Conservation (phyloP, 768 basidiomycete genomes). For the Collybiopsis confluens region DNA sequence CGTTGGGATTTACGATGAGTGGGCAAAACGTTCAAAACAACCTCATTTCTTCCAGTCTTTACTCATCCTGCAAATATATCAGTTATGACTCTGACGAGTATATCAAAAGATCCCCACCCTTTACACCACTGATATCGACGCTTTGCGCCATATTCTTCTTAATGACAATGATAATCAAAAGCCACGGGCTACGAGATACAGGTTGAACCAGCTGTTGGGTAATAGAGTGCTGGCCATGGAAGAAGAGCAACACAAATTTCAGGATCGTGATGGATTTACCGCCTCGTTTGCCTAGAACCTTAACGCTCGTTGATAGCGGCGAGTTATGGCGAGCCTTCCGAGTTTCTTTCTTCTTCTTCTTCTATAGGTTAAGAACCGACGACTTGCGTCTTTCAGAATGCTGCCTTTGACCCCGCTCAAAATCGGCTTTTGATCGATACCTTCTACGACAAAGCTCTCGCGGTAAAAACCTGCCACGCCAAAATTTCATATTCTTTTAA, state of each 20-base stretch:
- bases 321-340: conserved; percentile 1
- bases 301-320: background rate
- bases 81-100: too few species aligned
- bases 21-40: too few species aligned
- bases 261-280: conserved; percentile 11
- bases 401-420: conserved; percentile 39
- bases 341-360: background rate
- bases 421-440: conserved; percentile 32
- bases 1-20: too few species aligned
- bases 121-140: too few species aligned
- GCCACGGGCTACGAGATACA: too few species aligned
- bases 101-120: too few species aligned
- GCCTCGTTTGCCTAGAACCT: background rate
- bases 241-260: background rate
- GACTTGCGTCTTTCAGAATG: conserved; percentile 29
- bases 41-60: too few species aligned
- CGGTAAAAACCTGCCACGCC: conserved; percentile 16
- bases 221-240: background rate
- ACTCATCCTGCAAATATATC: too few species aligned
- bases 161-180: too few species aligned
- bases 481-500: background rate
- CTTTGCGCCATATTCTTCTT: too few species aligned
- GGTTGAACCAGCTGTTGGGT: background rate
- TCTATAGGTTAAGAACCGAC: background rate
- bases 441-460: conserved; percentile 30